Conservation (phyloP, 768 basidiomycete species). For the Hemileccinum rubropunctum region DNA sequence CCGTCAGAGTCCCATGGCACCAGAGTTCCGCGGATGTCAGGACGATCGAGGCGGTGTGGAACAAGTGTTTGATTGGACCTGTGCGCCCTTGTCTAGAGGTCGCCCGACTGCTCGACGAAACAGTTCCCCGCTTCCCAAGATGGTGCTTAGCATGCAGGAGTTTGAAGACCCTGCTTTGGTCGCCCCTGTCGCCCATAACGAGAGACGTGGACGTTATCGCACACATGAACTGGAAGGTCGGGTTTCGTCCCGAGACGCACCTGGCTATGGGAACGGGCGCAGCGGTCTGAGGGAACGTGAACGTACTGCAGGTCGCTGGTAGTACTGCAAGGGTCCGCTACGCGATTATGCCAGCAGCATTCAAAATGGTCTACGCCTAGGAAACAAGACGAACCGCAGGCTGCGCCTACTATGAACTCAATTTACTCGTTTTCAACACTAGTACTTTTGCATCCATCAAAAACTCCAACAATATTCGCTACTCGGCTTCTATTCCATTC, state of each 20-base stretch:
- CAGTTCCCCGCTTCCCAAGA: conserved; percentile 56
- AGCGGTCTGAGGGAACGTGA: conserved; percentile 56
- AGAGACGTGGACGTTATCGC: conserved; percentile 52
- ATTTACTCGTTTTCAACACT: conserved; percentile 12
- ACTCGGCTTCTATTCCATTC: conserved; percentile 29
- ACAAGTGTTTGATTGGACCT: conserved; percentile 47
- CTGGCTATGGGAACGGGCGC: conserved; percentile 62
- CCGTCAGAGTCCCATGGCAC: conserved; percentile 17
- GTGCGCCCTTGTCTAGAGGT: conserved; percentile 39
- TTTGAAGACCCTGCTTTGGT: conserved; percentile 32
- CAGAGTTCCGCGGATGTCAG: conserved; percentile 15
- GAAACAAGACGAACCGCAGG: conserved; percentile 20
- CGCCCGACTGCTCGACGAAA: conserved; percentile 51
- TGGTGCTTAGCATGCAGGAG: conserved; percentile 37
- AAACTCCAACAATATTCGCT: conserved; percentile 25
- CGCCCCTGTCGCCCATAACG: conserved; percentile 19
- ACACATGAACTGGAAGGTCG: conserved; percentile 51
- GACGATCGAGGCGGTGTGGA: conserved; percentile 38
- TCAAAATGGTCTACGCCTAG: conserved; percentile 12
- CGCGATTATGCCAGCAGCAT: conserved; percentile 5
- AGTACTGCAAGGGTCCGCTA: conserved; percentile 5
- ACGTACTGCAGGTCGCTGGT: conserved; percentile 30
- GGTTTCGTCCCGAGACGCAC: conserved; percentile 44
- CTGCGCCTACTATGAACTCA: conserved; percentile 26
- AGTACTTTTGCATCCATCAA: conserved; percentile 25